Conservation (phyloP, 257 asterid species). For the Cruciata laevipes region DNA sequence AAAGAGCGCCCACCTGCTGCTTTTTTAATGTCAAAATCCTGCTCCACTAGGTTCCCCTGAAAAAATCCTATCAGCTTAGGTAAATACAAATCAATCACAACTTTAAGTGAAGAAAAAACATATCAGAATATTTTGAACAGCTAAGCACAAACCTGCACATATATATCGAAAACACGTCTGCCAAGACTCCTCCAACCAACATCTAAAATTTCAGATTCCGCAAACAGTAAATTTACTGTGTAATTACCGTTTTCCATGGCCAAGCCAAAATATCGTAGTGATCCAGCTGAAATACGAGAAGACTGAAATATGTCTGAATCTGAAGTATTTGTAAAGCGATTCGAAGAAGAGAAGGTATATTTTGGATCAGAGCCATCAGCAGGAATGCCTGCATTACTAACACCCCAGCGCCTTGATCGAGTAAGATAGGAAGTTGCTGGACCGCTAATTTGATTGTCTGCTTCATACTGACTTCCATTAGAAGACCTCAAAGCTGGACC, state of each 20-base stretch:
- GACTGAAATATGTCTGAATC: constrained; percentile 58
- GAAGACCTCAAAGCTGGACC: constrained; percentile 45
- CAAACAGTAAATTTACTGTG: constrained; percentile 61
- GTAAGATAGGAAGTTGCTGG: constrained; percentile 54
- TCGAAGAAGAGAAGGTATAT: constrained; percentile 19
- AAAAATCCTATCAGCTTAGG: background rate
- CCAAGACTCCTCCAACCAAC: constrained; percentile 61
- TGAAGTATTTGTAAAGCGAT: constrained; percentile 41
- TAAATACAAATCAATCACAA: background rate
- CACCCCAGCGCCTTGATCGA: constrained; percentile 58
- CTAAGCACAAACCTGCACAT: constrained; percentile 49
- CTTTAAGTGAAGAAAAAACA: background rate
- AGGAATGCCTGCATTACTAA: constrained; percentile 69
- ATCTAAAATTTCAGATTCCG: constrained; percentile 36
- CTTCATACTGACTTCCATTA: constrained; percentile 34
- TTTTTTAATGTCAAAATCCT: constrained; percentile 58
- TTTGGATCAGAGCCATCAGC: constrained; percentile 33
- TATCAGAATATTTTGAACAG: background rate
- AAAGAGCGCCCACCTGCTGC: constrained; percentile 47
- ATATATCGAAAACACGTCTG: constrained; percentile 66
- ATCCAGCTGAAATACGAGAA: constrained; percentile 66
- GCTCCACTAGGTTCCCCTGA: constrained; percentile 47
- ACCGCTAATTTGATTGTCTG: constrained; percentile 54
- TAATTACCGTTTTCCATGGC: constrained; percentile 83
- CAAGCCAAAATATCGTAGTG: constrained; percentile 73